Evolutionary conservation across 169 alveolate genomes (phyloP).

Genomic region (Besnoitia besnoiti): DNA sequence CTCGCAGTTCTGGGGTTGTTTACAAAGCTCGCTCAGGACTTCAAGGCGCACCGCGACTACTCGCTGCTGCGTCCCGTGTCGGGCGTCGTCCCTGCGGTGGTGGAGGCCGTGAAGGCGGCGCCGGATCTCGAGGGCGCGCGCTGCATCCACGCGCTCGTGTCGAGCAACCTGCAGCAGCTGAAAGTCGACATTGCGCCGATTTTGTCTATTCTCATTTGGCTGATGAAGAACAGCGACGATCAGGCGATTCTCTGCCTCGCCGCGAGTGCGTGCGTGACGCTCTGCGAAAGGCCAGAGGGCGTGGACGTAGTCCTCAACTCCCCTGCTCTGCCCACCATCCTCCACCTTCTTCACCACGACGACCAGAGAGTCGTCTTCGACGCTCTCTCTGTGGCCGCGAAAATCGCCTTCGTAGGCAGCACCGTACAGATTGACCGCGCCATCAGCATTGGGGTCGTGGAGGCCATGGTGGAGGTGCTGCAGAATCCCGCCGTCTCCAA

Average conservation of each 20-base stretch:
- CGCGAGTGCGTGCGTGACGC: slow-evolving; percentile 67
- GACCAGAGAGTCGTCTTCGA: slow-evolving; percentile 80
- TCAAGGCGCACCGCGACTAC: slow-evolving; percentile 55
- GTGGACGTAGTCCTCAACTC: slow-evolving; percentile 64
- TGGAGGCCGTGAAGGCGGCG: slow-evolving; percentile 53
- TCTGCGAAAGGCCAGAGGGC: slow-evolving; percentile 67
- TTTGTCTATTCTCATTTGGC: slow-evolving; percentile 54
- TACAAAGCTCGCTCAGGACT: slow-evolving; percentile 65
- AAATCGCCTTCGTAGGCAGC: slow-evolving; percentile 85
- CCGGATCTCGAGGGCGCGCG: slow-evolving; percentile 64
- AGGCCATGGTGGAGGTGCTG: slow-evolving; percentile 81
- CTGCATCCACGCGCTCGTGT: slow-evolving; percentile 65
- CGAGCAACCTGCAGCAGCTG: slow-evolving; percentile 49
- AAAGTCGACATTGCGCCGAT: slow-evolving; percentile 58
- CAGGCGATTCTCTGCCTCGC: slow-evolving; percentile 64
- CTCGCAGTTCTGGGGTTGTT: slow-evolving; percentile 60
- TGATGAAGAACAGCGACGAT: slow-evolving; percentile 57
- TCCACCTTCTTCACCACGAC: slow-evolving; percentile 61
- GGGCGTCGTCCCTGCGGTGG: slow-evolving; percentile 65
- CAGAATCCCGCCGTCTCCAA: slow-evolving; percentile 79
- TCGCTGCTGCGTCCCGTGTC: slow-evolving; percentile 53
- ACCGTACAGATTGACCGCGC: slow-evolving; percentile 80
- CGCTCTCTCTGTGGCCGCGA: slow-evolving; percentile 85
- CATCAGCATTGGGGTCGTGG: slow-evolving; percentile 78
- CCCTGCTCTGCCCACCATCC: slow-evolving; percentile 61